A percentile compares a stretch with the other conserved stretches of the same genome.
Evolutionary conservation across 2,329 filamentous ascomycete species (phyloP).

Genomic region (Purpureocillium lavendulum): DNA sequence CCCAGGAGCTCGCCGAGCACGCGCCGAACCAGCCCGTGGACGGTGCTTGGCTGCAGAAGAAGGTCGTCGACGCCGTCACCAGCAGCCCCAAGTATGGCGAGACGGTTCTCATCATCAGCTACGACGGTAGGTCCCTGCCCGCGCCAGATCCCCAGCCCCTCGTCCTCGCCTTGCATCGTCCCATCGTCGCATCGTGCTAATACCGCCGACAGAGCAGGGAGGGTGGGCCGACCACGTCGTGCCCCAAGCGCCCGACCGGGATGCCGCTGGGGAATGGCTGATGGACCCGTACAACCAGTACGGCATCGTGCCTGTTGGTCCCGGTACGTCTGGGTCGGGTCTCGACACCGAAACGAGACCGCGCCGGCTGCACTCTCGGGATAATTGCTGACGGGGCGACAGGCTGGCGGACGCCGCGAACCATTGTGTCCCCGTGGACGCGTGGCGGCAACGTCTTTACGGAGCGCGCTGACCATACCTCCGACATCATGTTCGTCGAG

Average conservation of each 20-base stretch:
- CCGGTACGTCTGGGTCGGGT: conserved; percentile 11
- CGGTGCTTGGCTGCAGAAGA: conserved; percentile 46
- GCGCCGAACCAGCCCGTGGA: conserved; percentile 43
- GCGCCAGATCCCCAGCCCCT: not conserved
- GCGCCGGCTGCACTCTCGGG: too few relatives aligned
- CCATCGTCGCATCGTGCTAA: not conserved
- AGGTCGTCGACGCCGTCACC: conserved; percentile 40
- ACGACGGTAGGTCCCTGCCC: conserved; percentile 28
- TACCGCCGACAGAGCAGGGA: conserved; percentile 32
- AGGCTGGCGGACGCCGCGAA: conserved; percentile 39
- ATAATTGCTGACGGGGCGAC: not conserved
- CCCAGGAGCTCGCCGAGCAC: conserved; percentile 35
- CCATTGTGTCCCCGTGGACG: conserved; percentile 46
- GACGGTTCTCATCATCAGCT: conserved; percentile 42
- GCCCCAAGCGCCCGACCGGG: conserved; percentile 36
- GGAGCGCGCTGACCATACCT: conserved; percentile 44
- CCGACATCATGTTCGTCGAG: conserved; percentile 44
- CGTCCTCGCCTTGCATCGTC: not conserved
- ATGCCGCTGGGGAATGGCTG: conserved; percentile 41
- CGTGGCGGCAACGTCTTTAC: conserved; percentile 44
- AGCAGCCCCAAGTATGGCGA: conserved; percentile 37
- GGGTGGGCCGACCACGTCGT: conserved; percentile 45
- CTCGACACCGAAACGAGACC: too few relatives aligned
- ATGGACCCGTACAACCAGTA: conserved; percentile 26
- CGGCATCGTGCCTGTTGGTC: conserved; percentile 16